phyloP scores from a whole-genome alignment of 2,329 filamentous ascomycete genomes.

The Pyricularia pennisetigena region DNA sequence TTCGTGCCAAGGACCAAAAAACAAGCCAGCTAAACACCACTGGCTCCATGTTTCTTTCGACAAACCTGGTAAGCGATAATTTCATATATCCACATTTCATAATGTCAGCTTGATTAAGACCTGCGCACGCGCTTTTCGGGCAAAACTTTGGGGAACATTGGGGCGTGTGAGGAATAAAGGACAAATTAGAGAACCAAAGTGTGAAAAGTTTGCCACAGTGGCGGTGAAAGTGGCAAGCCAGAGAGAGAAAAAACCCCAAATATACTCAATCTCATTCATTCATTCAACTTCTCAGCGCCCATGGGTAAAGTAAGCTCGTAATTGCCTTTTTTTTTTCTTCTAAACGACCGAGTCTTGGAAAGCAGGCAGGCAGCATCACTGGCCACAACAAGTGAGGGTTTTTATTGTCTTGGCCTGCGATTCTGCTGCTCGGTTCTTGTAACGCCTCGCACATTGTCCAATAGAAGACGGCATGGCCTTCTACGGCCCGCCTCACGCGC shows the following conservation, averaged over 20 bases:
- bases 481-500: background rate
- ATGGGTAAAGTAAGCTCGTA: background rate
- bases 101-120: background rate
- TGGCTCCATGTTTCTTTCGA: background rate
- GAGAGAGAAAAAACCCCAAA: no score
- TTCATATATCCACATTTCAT: background rate
- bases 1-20: background rate
- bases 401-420: no score
- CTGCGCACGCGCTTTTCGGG: background rate
- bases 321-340: no score
- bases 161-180: no score
- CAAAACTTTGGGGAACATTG: no score
- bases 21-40: background rate
- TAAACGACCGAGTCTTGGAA: background rate
- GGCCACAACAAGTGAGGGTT: background rate
- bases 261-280: no score
- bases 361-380: background rate
- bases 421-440: background rate
- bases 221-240: no score
- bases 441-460: background rate
- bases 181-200: no score
- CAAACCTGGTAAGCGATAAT: background rate
- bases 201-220: no score
- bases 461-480: background rate
- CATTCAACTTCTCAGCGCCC: no score